Evolutionary conservation across 768 basidiomycete genomes (phyloP).

Genomic region (Mrakia frigida): DNA sequence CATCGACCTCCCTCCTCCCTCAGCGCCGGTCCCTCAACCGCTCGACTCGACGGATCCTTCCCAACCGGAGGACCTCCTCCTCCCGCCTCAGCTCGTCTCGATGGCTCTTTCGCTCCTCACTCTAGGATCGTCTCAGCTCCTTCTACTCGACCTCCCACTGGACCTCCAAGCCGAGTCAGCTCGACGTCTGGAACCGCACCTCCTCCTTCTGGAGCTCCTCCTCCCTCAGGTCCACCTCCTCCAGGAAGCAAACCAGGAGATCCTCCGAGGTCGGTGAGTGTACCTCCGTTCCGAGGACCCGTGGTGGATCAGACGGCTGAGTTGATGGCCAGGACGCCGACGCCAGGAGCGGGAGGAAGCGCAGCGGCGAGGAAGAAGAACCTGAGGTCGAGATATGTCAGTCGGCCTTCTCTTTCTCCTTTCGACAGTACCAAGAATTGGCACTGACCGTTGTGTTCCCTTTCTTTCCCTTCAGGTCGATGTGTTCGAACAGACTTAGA

Average conservation of each 20-base stretch:
- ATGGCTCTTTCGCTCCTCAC: background rate
- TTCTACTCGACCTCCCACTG: slow-evolving; percentile 53
- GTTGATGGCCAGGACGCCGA: slow-evolving; percentile 9
- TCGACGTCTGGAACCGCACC: slow-evolving; percentile 46
- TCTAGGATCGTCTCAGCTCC: slow-evolving; percentile 44
- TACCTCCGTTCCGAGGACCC: slow-evolving; percentile 50
- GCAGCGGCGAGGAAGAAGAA: slow-evolving; percentile 61
- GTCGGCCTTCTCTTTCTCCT: background rate
- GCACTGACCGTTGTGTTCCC: background rate
- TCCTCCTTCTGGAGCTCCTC: slow-evolving; percentile 9
- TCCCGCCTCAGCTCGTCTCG: slow-evolving; percentile 51
- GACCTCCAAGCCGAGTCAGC: slow-evolving; percentile 56
- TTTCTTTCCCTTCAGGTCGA: slow-evolving; percentile 5
- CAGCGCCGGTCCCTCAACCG: slow-evolving; percentile 18
- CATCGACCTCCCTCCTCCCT: slow-evolving; percentile 33
- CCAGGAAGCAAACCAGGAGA: slow-evolving; percentile 42
- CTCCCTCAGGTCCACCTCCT: slow-evolving; percentile 47
- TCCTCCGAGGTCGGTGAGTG: slow-evolving; percentile 50
- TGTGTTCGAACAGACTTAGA: slow-evolving; percentile 23
- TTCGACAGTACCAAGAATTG: too few relatives aligned
- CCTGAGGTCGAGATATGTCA: slow-evolving; percentile 73
- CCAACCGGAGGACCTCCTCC: slow-evolving; percentile 47
- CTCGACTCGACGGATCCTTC: slow-evolving; percentile 39
- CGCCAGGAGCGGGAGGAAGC: slow-evolving; percentile 49
- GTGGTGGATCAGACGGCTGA: slow-evolving; percentile 27